Percentiles rank a stretch among this genome's conserved stretches.
Evolutionary conservation across 106 monocot genomes (phyloP).

Genomic region (Dendrobium catenatum): DNA sequence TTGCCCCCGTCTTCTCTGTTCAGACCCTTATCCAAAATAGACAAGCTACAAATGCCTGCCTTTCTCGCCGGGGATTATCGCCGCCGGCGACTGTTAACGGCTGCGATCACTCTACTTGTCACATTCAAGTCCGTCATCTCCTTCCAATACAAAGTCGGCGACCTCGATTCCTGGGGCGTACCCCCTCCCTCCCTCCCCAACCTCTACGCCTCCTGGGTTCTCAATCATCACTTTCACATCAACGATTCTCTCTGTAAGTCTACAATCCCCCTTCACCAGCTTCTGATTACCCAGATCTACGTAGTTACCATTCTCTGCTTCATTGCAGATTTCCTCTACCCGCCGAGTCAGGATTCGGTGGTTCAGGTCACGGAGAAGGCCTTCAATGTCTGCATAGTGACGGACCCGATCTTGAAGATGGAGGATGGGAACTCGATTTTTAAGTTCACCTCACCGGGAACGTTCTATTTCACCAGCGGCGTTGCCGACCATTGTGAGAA

Average conservation of each 20-base stretch:
- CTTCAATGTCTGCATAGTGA: slow-evolving; percentile 43
- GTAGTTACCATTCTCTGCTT: background rate
- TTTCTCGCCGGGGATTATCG: background rate
- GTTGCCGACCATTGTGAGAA: slow-evolving; percentile 60
- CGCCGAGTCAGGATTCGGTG: slow-evolving; percentile 92
- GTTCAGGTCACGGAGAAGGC: slow-evolving; percentile 68
- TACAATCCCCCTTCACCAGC: background rate
- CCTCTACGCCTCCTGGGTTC: slow-evolving; percentile 49
- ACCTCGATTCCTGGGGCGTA: slow-evolving; percentile 56
- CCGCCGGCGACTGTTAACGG: background rate
- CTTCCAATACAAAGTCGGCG: slow-evolving; percentile 55
- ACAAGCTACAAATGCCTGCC: background rate
- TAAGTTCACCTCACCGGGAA: slow-evolving; percentile 59
- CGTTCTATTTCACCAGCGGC: slow-evolving; percentile 66
- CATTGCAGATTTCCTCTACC: slow-evolving; percentile 81
- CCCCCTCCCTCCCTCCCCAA: slow-evolving; percentile 46
- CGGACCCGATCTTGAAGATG: slow-evolving; percentile 43
- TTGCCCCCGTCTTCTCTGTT: too few species aligned
- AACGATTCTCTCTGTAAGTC: slow-evolving; percentile 67
- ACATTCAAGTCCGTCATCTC: background rate
- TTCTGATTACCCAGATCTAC: background rate
- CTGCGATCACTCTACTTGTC: background rate
- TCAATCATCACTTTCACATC: slow-evolving; percentile 32
- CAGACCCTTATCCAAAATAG: too few species aligned
- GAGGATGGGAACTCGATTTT: slow-evolving; percentile 84